These are phyloP conservation scores for Pseudopediastrum boryanum DNA, from an alignment of 139 green algal species.

Conservation along the genomic window DNA sequence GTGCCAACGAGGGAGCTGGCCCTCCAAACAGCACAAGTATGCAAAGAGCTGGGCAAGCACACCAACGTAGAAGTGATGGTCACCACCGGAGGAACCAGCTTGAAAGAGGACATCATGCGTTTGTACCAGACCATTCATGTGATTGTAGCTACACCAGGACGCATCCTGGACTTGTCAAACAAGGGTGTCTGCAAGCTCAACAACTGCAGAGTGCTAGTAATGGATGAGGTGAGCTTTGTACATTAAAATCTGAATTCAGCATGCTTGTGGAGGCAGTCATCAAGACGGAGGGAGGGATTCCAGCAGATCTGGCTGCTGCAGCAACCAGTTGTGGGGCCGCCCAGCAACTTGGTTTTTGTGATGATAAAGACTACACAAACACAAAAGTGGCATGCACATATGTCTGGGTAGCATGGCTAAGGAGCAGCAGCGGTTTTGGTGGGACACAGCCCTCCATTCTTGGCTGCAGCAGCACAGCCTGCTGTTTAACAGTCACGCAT, in stretches of 20 bases:
- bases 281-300: too few relatives aligned
- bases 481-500: background rate
- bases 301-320: too few relatives aligned
- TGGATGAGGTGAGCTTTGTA: slow-evolving; percentile 96
- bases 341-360: too few relatives aligned
- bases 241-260: too few relatives aligned
- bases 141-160: slow-evolving; percentile 96
- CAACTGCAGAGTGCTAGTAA: slow-evolving; percentile 87
- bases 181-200: slow-evolving; percentile 94
- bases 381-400: too few relatives aligned
- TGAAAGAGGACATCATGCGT: slow-evolving; percentile 99
- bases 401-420: too few relatives aligned
- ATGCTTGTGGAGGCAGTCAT: too few relatives aligned
- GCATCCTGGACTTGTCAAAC: slow-evolving; percentile 94
- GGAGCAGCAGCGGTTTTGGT: background rate
- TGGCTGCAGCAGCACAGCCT: background rate
- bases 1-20: slow-evolving; percentile 98
- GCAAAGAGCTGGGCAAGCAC: slow-evolving; percentile 98
- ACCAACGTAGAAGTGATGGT: slow-evolving; percentile 89
- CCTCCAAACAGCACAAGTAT: slow-evolving; percentile 96
- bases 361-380: too few relatives aligned
- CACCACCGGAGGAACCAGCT: slow-evolving; percentile 93
- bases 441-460: background rate
- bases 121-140: slow-evolving; percentile 93
- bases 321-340: too few relatives aligned